phyloP scores from a whole-genome alignment of 805 yeast genomes.

The Debaryomyces hansenii region DNA sequence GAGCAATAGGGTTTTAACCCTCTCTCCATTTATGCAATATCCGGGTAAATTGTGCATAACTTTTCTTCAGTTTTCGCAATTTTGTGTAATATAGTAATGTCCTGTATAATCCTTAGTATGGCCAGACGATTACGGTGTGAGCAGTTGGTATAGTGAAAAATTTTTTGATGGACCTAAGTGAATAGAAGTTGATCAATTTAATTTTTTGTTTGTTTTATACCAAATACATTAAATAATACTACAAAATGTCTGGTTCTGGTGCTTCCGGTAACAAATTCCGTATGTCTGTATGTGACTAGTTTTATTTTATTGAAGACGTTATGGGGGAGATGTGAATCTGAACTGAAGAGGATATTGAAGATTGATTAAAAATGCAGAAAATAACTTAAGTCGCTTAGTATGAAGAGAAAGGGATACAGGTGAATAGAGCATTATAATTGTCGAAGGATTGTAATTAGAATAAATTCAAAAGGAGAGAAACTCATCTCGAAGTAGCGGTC shows the following conservation, averaged over 20 bases:
- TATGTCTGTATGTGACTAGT: constrained; percentile 82
- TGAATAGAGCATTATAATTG: background rate
- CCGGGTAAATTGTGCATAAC: too few relatives aligned
- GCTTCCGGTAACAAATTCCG: constrained; percentile 99
- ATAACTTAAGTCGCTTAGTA: background rate
- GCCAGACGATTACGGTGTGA: background rate
- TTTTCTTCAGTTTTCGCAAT: too few relatives aligned
- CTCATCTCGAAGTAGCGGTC: background rate
- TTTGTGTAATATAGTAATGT: too few relatives aligned
- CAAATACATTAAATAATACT: constrained; percentile 27
- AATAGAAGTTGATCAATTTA: background rate
- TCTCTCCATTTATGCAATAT: too few relatives aligned
- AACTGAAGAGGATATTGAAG: background rate
- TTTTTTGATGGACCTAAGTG: constrained; percentile 4
- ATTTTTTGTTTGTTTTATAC: constrained; percentile 5
- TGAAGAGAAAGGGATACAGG: background rate
- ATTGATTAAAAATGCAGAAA: background rate
- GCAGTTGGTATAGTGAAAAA: constrained; percentile 3
- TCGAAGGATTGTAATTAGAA: background rate
- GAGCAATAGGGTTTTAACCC: too few relatives aligned
- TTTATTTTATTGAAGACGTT: background rate
- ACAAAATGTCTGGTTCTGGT: constrained; percentile 83
- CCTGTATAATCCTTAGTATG: too few relatives aligned
- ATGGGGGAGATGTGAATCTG: background rate
- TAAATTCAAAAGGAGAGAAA: background rate